Evolutionary conservation across 2,329 filamentous ascomycete species (phyloP).

Genomic region (Neocucurbitaria cava): DNA sequence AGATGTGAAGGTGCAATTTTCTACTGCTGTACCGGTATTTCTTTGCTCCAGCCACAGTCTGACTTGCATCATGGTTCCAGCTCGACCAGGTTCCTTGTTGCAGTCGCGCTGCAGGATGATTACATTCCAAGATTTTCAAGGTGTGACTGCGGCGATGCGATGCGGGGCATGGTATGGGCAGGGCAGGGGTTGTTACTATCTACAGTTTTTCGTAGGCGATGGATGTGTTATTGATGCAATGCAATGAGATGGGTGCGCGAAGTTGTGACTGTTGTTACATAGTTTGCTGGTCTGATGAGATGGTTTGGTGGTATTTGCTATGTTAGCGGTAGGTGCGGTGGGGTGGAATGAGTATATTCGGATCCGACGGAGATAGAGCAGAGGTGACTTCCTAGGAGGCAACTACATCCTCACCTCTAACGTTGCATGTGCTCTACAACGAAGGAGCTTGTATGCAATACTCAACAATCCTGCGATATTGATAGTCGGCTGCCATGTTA

Average conservation of each 20-base stretch:
- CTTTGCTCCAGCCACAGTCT: conserved; percentile 8
- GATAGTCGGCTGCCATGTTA: no score
- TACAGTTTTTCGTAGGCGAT: no score
- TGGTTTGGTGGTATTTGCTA: background rate
- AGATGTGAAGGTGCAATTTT: background rate
- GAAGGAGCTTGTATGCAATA: no score
- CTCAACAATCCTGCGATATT: no score
- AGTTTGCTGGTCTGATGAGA: no score
- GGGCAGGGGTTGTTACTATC: background rate
- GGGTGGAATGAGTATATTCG: background rate
- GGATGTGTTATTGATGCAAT: no score
- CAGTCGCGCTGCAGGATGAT: background rate
- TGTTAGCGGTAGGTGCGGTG: background rate
- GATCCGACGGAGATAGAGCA: background rate
- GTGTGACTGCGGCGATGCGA: background rate
- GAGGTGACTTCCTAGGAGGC: background rate
- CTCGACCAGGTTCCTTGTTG: background rate
- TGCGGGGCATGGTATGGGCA: conserved; percentile 17
- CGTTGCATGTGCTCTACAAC: no score
- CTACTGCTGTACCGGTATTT: background rate
- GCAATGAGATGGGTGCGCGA: background rate
- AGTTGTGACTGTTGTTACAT: background rate
- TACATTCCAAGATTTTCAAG: background rate
- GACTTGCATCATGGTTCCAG: conserved; percentile 11
- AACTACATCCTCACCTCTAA: no score